A percentile compares a stretch with the other conserved stretches of the same genome.
Conservation (phyloP, 192 early-diverging fungal genomes). For the Geranomyces variabilis region DNA sequence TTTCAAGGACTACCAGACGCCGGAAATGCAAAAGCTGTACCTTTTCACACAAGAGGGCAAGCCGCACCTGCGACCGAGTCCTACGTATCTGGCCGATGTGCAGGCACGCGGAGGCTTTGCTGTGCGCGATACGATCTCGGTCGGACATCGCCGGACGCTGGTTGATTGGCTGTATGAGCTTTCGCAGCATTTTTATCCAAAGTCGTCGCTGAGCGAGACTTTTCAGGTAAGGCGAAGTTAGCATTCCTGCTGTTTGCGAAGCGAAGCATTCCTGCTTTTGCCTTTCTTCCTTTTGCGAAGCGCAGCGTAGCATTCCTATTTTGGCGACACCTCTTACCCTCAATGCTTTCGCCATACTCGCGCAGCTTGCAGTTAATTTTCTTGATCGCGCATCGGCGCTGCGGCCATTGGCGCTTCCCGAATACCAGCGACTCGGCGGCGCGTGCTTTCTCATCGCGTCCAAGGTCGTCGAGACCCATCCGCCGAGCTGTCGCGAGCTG, state of each 20-base stretch:
- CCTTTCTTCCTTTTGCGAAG: neutral
- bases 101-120: neutral
- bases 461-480: constrained; percentile 17
- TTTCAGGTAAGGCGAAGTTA: constrained; percentile 26
- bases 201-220: constrained; percentile 15
- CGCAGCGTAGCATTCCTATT: no score
- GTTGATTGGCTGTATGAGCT: constrained; percentile 32
- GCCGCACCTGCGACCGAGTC: neutral
- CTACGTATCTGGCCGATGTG: neutral
- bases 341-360: neutral
- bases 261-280: neutral
- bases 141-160: constrained; percentile 10
- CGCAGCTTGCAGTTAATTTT: constrained; percentile 24
- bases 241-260: no score
- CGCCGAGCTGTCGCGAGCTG: constrained; percentile 28
- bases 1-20: neutral
- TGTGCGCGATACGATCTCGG: neutral
- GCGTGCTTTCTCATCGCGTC: constrained; percentile 36
- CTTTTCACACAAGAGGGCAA: constrained; percentile 27
- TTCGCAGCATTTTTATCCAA: neutral
- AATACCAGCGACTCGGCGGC: constrained; percentile 30
- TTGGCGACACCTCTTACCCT: no score
- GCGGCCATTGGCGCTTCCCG: neutral
- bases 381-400: constrained; percentile 25
- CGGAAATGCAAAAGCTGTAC: constrained; percentile 24